Conservation (phyloP, 2,329 filamentous ascomycete genomes). For the Acephala macrosclerotiorum region DNA sequence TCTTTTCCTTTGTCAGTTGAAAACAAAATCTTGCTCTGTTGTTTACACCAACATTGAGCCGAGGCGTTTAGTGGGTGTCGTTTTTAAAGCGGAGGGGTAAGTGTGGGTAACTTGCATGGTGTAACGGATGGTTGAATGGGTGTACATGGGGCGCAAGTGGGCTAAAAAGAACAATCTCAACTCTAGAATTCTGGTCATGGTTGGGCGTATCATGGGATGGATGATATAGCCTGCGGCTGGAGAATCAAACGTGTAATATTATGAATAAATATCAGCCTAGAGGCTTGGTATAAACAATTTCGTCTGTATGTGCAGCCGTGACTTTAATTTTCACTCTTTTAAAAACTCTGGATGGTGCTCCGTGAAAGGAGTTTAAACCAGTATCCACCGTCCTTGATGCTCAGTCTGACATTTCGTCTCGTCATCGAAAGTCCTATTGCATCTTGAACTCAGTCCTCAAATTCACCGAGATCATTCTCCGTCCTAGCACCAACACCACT, state of each 20-base stretch:
- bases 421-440: no score
- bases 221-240: slow-evolving; percentile 5
- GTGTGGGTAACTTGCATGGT: slow-evolving; percentile 14
- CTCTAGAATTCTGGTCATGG: slow-evolving; percentile 28
- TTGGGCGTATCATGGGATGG: slow-evolving; percentile 1
- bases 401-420: background rate
- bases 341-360: background rate
- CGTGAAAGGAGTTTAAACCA: background rate
- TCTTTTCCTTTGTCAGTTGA: slow-evolving; percentile 27
- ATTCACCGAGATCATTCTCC: background rate
- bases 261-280: background rate
- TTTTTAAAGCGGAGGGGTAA: slow-evolving; percentile 12
- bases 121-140: slow-evolving; percentile 14
- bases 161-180: slow-evolving; percentile 40
- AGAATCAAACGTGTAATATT: slow-evolving; percentile 6
- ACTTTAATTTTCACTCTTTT: background rate
- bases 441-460: background rate
- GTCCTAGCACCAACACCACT: background rate
- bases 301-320: slow-evolving; percentile 1
- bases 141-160: slow-evolving; percentile 7
- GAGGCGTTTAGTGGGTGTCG: slow-evolving; percentile 30
- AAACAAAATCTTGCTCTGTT: slow-evolving; percentile 39
- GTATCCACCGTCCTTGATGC: background rate
- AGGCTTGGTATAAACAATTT: slow-evolving; percentile 11
- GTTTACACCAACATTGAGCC: slow-evolving; percentile 42